Percentiles rank a stretch among this genome's conserved stretches.
Evolutionary conservation across 345 rosid genomes (phyloP).

Genomic region (Triadica sebifera): DNA sequence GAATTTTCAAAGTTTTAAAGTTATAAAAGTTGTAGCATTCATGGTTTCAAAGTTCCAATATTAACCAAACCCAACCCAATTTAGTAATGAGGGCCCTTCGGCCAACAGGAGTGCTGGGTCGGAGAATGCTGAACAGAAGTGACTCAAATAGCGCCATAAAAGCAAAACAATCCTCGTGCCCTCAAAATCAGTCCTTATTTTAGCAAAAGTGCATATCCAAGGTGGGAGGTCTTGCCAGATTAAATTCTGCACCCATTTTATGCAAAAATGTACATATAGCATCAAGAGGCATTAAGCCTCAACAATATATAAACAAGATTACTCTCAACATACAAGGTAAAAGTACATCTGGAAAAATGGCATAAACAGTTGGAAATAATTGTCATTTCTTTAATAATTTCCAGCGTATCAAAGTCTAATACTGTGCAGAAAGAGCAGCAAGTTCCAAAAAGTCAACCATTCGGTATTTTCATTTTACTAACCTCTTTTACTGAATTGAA

Average conservation of each 20-base stretch:
- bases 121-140: not conserved
- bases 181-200: not conserved
- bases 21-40: too few species aligned
- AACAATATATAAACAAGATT: not conserved
- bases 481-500: slow-evolving; percentile 11
- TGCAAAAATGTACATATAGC: not conserved
- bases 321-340: not conserved
- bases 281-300: not conserved
- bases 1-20: too few species aligned
- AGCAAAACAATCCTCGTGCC: not conserved
- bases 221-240: not conserved
- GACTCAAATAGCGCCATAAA: not conserved
- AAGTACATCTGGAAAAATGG: not conserved
- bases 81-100: too few species aligned
- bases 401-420: not conserved
- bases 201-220: not conserved
- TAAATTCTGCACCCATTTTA: not conserved
- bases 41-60: too few species aligned
- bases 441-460: not conserved
- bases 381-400: not conserved
- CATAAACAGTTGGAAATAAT: not conserved
- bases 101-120: too few species aligned
- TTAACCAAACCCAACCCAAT: too few species aligned
- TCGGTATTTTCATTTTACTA: slow-evolving; percentile 10
- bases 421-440: not conserved